Conservation (phyloP, 352 stramenopile genomes). For the Globisporangium lucens region DNA sequence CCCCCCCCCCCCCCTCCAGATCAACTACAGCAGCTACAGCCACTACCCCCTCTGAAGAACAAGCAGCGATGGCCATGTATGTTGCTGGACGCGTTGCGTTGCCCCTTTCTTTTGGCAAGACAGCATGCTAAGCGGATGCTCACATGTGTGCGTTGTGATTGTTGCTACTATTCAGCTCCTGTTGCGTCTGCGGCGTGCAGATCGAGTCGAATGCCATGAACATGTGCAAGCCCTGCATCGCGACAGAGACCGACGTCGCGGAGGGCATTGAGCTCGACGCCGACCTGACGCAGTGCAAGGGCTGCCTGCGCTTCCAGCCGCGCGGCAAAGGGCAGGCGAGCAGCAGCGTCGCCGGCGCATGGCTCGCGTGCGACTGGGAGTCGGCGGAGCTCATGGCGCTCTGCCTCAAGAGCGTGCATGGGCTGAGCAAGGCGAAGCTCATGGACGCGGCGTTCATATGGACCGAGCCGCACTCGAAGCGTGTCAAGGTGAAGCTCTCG, state of each 20-base stretch:
- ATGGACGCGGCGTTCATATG: constrained; percentile 79
- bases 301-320: constrained; percentile 66
- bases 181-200: constrained; percentile 57
- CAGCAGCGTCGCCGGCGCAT: constrained; percentile 40
- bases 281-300: constrained; percentile 45
- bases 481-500: constrained; percentile 69
- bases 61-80: constrained; percentile 23
- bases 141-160: not conserved
- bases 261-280: constrained; percentile 49
- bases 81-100: not conserved
- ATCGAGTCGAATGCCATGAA: constrained; percentile 80
- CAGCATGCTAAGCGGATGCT: not conserved
- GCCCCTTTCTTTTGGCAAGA: not conserved
- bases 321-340: constrained; percentile 32
- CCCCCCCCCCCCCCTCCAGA: not conserved
- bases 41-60: not conserved
- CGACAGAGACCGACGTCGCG: constrained; percentile 63
- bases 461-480: constrained; percentile 81
- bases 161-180: constrained; percentile 22
- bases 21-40: not conserved
- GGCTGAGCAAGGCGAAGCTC: constrained; percentile 65
- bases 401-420: constrained; percentile 69
- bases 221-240: constrained; percentile 74
- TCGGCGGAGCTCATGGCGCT: constrained; percentile 75
- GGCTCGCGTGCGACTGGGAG: constrained; percentile 66